Conservation (phyloP, 495 filamentous ascomycete genomes). For the Hypomontagnella monticulosa region DNA sequence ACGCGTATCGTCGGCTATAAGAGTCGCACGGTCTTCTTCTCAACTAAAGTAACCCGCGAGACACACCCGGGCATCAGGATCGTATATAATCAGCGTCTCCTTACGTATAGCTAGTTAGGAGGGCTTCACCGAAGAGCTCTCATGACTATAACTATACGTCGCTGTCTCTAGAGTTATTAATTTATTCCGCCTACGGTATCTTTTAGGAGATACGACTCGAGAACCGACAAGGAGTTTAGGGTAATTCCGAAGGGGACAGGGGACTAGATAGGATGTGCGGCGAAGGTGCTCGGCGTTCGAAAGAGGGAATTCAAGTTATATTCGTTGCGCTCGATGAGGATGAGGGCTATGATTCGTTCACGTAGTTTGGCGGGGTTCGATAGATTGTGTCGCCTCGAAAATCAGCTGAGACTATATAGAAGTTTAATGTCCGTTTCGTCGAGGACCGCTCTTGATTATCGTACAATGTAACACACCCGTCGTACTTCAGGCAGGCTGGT, state of each 20-base stretch:
- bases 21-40: neutral
- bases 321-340: constrained; percentile 1
- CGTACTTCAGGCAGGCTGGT: constrained; percentile 9
- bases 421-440: constrained; percentile 24
- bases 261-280: constrained; percentile 12
- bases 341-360: constrained; percentile 7
- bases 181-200: constrained; percentile 6
- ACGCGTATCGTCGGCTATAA: constrained; percentile 14
- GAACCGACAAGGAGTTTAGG: neutral
- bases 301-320: neutral
- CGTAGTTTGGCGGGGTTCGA: constrained; percentile 1
- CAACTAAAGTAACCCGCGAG: constrained; percentile 3
- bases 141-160: constrained; percentile 24
- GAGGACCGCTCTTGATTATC: constrained; percentile 20
- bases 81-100: constrained; percentile 17
- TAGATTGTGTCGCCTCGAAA: constrained; percentile 19
- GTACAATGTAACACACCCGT: constrained; percentile 33
- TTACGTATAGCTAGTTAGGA: constrained; percentile 11
- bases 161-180: neutral
- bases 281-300: neutral
- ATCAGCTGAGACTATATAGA: constrained; percentile 15
- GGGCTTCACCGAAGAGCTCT: constrained; percentile 22
- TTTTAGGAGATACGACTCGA: constrained; percentile 6
- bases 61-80: constrained; percentile 18
- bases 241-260: neutral